Evolutionary conservation across 2,329 filamentous ascomycete species (phyloP).

Genomic region (Paramyrothecium roridum): DNA sequence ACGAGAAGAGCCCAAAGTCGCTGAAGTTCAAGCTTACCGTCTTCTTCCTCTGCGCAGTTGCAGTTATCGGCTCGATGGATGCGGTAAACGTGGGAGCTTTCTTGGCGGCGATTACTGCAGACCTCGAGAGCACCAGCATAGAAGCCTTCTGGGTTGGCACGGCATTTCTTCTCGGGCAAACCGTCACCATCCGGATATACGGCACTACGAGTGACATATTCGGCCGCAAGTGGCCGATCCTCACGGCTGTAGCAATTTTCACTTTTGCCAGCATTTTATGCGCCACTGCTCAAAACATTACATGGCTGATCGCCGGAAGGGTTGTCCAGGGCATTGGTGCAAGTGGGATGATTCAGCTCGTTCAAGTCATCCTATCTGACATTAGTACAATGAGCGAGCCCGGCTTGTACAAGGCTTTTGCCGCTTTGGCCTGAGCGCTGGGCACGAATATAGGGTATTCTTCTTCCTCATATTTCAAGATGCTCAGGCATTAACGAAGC

Average conservation of each 20-base stretch:
- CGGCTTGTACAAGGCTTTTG: neutral
- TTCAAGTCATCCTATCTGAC: neutral
- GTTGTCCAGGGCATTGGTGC: neutral
- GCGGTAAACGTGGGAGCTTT: neutral
- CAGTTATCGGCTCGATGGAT: neutral
- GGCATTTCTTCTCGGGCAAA: neutral
- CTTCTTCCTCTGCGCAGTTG: neutral
- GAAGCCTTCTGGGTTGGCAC: neutral
- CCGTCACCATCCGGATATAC: neutral
- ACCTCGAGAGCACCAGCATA: slow-evolving; percentile 1
- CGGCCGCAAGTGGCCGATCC: neutral
- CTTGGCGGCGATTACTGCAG: neutral
- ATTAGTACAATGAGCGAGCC: neutral
- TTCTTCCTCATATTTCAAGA: neutral
- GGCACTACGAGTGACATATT: neutral
- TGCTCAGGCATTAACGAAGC: neutral
- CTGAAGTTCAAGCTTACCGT: neutral
- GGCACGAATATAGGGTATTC: neutral
- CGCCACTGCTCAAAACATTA: neutral
- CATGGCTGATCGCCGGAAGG: neutral
- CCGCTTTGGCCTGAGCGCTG: neutral
- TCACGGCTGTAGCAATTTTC: neutral
- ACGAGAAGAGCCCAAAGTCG: neutral
- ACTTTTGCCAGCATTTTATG: neutral
- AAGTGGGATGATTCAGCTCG: neutral